phyloP scores from a whole-genome alignment of 78 protist species.

The Tieghemostelium lacteum region DNA sequence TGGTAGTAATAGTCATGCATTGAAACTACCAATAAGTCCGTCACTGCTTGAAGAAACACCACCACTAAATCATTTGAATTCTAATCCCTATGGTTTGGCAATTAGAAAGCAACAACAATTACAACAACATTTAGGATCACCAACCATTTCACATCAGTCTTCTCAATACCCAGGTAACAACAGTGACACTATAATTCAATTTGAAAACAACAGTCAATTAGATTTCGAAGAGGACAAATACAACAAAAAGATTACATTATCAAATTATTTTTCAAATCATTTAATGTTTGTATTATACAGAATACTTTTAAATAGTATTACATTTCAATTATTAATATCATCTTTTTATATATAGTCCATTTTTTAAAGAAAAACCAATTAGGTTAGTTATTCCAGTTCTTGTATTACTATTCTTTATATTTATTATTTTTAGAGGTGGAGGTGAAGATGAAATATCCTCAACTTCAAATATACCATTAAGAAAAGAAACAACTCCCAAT shows the following conservation, averaged over 20 bases:
- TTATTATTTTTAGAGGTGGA: too few relatives aligned
- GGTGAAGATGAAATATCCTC: too few relatives aligned
- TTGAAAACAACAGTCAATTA: neutral
- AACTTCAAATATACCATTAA: too few relatives aligned
- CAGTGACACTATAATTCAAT: neutral
- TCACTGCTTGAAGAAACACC: conserved; percentile 60
- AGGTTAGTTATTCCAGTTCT: too few relatives aligned
- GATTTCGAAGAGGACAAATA: conserved; percentile 54
- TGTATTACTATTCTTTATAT: too few relatives aligned
- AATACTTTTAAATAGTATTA: too few relatives aligned
- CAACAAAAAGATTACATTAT: conserved; percentile 10
- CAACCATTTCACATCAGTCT: neutral
- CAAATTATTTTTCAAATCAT: too few relatives aligned
- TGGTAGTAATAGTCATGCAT: neutral
- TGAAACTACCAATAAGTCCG: neutral
- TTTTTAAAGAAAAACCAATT: too few relatives aligned
- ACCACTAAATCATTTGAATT: conserved; percentile 54
- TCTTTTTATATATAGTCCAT: too few relatives aligned
- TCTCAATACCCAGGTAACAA: neutral
- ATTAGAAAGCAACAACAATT: conserved; percentile 44
- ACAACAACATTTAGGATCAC: neutral
- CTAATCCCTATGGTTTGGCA: conserved; percentile 59
- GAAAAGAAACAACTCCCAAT: too few relatives aligned
- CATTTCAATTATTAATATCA: too few relatives aligned
- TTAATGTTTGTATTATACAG: too few relatives aligned